Evolutionary conservation across 495 filamentous ascomycete species (phyloP), one percentile per base, ranked within the genome.

Genomic region (Trypethelium eluteriae): DNA sequence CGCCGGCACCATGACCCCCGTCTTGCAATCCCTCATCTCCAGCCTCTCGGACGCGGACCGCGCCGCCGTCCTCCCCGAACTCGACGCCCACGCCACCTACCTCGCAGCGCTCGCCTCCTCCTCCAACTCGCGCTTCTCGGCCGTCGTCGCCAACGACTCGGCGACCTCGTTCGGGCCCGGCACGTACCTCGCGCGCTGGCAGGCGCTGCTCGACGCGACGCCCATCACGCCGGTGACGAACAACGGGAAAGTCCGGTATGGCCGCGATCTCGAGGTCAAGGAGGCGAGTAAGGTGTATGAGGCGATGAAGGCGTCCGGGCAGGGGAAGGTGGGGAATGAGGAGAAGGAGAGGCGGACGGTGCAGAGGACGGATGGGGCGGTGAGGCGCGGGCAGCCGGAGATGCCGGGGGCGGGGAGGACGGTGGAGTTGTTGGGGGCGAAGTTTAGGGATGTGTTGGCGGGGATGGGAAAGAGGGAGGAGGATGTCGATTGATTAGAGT

Each of bases 151-250:
- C n/a, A 70, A 69, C 61, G 71, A 72, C 38, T 39, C 66, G 66
- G 56, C 62, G 18, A 76, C 74, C 6, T 71, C 67, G 2, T 74
- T 77, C 10, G 86, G 86, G 0, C 87, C 87, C 10, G 87, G 87
- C 0, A 82, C 84, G 62, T 90, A 84, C 70, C 79, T 89, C 49
- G 76, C 80, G 0, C 79, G 82, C 47, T 90, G 87, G 87, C 83
- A 89, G 72, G 70, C 79, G 18, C 76, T 88, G 7, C 77, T 90
- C 35, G 83, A 90, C 70, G 72, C 76, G 6, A 86, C 86, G 0
- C 64, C 78, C 16, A 81, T 90, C 25, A 86, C 83, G 9, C 87
- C 87, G 5, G 79, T 73, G 1, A 71, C 70, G 11, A 72, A 75
- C 16, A n/a, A 56, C 16, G 84, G 82, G 0, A 70, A 71, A 12